These are phyloP conservation scores for Trametes cubensis DNA, from an alignment of 768 basidiomycete species.

Conservation along the genomic window DNA sequence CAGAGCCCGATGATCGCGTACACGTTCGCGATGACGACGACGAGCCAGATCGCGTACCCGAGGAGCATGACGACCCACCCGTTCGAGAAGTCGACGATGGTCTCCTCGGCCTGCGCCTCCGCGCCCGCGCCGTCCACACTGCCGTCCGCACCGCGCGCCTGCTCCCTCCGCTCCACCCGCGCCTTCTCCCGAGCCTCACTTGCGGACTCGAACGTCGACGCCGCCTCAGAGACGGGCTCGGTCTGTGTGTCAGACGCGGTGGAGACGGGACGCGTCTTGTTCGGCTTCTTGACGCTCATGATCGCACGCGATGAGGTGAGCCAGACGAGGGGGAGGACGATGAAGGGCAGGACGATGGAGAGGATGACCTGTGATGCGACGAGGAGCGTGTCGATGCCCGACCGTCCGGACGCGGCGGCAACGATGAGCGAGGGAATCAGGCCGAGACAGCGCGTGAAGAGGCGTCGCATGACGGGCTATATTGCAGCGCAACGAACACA, in stretches of 20 bases:
- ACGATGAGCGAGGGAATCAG: slow-evolving; percentile 83
- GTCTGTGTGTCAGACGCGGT: background rate
- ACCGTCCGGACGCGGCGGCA: slow-evolving; percentile 67
- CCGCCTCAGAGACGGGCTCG: background rate
- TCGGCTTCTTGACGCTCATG: slow-evolving; percentile 61
- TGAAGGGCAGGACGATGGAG: slow-evolving; percentile 81
- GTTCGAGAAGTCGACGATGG: slow-evolving; percentile 69
- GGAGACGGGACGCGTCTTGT: background rate
- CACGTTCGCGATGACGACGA: slow-evolving; percentile 71
- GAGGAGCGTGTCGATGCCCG: slow-evolving; percentile 77
- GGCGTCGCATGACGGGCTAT: slow-evolving; percentile 75
- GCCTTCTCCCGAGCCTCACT: background rate
- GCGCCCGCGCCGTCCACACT: slow-evolving; percentile 3
- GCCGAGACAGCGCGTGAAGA: slow-evolving; percentile 79
- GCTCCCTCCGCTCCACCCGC: background rate
- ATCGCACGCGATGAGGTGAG: slow-evolving; percentile 67
- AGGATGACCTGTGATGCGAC: slow-evolving; percentile 85
- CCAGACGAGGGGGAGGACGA: slow-evolving; percentile 79
- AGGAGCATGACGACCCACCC: slow-evolving; percentile 51
- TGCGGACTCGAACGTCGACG: background rate
- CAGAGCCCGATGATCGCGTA: slow-evolving; percentile 73
- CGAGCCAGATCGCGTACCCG: slow-evolving; percentile 62
- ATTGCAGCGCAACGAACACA: too few species aligned
- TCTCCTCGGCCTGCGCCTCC: slow-evolving; percentile 36
- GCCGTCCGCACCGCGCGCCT: background rate